Evolutionary conservation across 2,329 filamentous ascomycete genomes (phyloP).

Genomic region (Ophiostoma quercus): DNA sequence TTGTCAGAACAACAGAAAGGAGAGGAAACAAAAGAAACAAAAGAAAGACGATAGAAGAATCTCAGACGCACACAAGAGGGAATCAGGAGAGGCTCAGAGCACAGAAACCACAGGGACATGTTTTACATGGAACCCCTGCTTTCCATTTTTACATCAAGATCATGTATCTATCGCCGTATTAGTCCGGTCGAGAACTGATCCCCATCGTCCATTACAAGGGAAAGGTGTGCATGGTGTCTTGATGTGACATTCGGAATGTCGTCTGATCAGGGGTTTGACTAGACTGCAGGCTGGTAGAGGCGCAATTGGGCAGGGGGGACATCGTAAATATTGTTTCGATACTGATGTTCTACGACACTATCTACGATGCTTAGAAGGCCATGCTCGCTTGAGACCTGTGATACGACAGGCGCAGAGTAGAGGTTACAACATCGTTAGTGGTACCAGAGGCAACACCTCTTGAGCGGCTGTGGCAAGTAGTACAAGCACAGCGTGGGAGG

Average conservation of each 20-base stretch:
- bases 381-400: conserved; percentile 1
- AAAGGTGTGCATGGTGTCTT: neutral
- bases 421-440: neutral
- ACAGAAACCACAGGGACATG: neutral
- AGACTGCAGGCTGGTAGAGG: neutral
- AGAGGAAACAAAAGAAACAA: neutral
- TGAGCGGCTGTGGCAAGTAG: neutral
- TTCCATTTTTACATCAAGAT: neutral
- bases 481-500: neutral
- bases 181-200: neutral
- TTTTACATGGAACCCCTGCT: conserved; percentile 4
- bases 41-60: neutral
- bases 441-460: neutral
- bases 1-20: neutral
- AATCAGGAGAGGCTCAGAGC: neutral
- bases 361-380: neutral
- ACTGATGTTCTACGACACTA: too few species aligned
- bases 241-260: conserved; percentile 3
- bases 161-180: neutral
- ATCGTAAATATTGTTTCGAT: too few species aligned
- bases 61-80: neutral
- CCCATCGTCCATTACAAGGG: neutral
- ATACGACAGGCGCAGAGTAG: neutral
- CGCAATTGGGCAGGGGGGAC: neutral
- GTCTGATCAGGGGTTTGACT: neutral